These are phyloP conservation scores for Panaeolus cyanescens DNA, from an alignment of 768 basidiomycete genomes.

Conservation along the genomic window DNA sequence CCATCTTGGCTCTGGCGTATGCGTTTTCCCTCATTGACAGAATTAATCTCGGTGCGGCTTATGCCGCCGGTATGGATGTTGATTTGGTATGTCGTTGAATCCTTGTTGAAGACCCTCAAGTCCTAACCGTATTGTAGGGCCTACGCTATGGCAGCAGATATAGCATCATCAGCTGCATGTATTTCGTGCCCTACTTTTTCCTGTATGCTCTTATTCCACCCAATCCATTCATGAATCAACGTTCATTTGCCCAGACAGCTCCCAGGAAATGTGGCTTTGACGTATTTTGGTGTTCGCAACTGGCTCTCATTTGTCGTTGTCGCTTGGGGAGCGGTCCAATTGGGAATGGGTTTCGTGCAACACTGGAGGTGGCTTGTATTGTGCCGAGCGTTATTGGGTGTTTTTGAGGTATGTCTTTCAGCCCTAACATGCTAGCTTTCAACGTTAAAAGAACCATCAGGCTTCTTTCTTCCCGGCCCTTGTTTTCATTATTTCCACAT, in stretches of 20 bases:
- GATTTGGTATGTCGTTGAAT: slow-evolving; percentile 29
- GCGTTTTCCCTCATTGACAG: slow-evolving; percentile 38
- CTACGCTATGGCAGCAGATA: slow-evolving; percentile 39
- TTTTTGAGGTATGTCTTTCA: slow-evolving; percentile 35
- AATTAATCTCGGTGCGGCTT: slow-evolving; percentile 37
- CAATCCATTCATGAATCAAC: background rate
- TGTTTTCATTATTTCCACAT: slow-evolving; percentile 46
- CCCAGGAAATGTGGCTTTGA: slow-evolving; percentile 29
- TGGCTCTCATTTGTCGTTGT: slow-evolving; percentile 29
- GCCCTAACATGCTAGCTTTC: background rate
- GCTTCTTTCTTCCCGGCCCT: slow-evolving; percentile 48
- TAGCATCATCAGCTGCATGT: slow-evolving; percentile 43
- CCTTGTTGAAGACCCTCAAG: background rate
- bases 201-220: slow-evolving; percentile 39
- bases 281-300: slow-evolving; percentile 27
- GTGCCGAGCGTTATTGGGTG: slow-evolving; percentile 41
- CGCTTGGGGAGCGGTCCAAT: slow-evolving; percentile 39
- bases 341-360: slow-evolving; percentile 44
- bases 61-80: slow-evolving; percentile 35
- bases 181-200: slow-evolving; percentile 47
- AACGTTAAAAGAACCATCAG: slow-evolving; percentile 16
- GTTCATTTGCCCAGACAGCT: slow-evolving; percentile 23
- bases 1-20: slow-evolving; percentile 34
- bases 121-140: background rate
- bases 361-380: slow-evolving; percentile 39